phyloP scores from a whole-genome alignment of 768 basidiomycete species.

The Pleurotus cornucopiae region DNA sequence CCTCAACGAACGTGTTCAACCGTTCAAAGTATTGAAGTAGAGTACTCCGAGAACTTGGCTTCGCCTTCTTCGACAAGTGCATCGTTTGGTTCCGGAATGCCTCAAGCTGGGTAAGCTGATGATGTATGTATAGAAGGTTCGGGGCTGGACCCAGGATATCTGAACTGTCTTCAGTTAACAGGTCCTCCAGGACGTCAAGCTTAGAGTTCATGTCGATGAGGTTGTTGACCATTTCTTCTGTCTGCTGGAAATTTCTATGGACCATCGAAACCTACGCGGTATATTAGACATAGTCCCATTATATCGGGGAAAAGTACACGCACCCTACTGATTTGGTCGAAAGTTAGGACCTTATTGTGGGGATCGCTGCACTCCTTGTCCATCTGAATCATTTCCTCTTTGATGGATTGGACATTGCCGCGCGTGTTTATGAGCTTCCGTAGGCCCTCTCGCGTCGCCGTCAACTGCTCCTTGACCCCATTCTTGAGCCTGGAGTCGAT shows the following conservation, averaged over 20 bases:
- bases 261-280: slow-evolving; percentile 83
- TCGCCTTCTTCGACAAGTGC: slow-evolving; percentile 87
- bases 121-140: slow-evolving; percentile 88
- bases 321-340: slow-evolving; percentile 94
- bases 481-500: slow-evolving; percentile 87
- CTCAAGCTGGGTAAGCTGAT: slow-evolving; percentile 88
- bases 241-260: slow-evolving; percentile 91
- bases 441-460: slow-evolving; percentile 85
- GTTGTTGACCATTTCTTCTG: slow-evolving; percentile 93
- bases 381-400: slow-evolving; percentile 81
- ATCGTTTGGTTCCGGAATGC: slow-evolving; percentile 92
- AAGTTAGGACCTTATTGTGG: slow-evolving; percentile 73
- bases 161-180: slow-evolving; percentile 70
- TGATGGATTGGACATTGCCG: slow-evolving; percentile 72
- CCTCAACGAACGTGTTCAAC: slow-evolving; percentile 70
- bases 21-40: slow-evolving; percentile 81
- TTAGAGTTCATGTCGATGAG: slow-evolving; percentile 88
- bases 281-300: background rate
- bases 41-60: slow-evolving; percentile 60
- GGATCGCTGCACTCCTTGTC: slow-evolving; percentile 78
- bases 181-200: slow-evolving; percentile 71
- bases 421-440: slow-evolving; percentile 76
- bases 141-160: slow-evolving; percentile 84
- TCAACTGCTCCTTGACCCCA: slow-evolving; percentile 90
- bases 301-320: slow-evolving; percentile 20